Percentiles rank a stretch among this genome's conserved stretches.
phyloP scores from a whole-genome alignment of 2,329 filamentous ascomycete species.

The Hymenoscyphus linearis region DNA sequence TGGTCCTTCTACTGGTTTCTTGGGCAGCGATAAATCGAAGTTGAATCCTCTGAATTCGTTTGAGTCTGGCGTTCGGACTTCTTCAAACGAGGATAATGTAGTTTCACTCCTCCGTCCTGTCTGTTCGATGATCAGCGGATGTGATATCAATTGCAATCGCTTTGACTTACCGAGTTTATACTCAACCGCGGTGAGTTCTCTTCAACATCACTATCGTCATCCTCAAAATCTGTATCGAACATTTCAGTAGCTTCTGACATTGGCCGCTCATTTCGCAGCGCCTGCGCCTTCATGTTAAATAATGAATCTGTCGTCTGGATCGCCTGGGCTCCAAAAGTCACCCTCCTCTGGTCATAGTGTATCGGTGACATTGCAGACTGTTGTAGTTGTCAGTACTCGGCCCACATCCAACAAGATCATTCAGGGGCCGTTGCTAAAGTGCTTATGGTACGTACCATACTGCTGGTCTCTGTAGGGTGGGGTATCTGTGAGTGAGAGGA shows the following conservation, averaged over 20 bases:
- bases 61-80: constrained; percentile 65
- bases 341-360: constrained; percentile 27
- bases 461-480: constrained; percentile 18
- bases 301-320: constrained; percentile 50
- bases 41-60: constrained; percentile 56
- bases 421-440: not conserved
- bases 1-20: constrained; percentile 70
- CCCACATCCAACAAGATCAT: not conserved
- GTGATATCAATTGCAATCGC: constrained; percentile 12
- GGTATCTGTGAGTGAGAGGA: constrained; percentile 21
- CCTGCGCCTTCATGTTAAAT: constrained; percentile 50
- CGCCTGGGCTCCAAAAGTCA: constrained; percentile 45
- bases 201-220: constrained; percentile 45
- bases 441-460: constrained; percentile 23
- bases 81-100: constrained; percentile 82
- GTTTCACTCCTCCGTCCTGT: constrained; percentile 71
- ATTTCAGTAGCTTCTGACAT: constrained; percentile 71
- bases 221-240: constrained; percentile 71
- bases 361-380: constrained; percentile 26
- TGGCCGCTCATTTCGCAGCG: constrained; percentile 45
- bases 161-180: constrained; percentile 61
- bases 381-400: constrained; percentile 18
- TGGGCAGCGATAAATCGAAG: constrained; percentile 47
- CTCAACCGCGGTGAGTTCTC: constrained; percentile 59
- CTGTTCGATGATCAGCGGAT: constrained; percentile 37